These are phyloP conservation scores for Lentinula raphanica DNA, from an alignment of 768 basidiomycete genomes.

Conservation along the genomic window DNA sequence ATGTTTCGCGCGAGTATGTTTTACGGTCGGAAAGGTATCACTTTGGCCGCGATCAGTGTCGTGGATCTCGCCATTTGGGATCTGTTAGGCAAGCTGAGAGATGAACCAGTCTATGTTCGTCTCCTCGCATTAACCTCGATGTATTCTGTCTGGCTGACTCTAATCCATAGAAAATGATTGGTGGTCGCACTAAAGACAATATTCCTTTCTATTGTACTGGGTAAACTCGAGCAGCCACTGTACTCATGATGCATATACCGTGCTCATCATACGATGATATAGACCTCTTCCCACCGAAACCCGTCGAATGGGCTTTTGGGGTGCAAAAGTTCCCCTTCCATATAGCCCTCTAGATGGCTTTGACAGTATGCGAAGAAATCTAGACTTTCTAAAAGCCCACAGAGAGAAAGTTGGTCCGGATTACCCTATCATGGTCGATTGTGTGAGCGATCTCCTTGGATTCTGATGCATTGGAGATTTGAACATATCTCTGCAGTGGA, in stretches of 20 bases:
- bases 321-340: slow-evolving; percentile 25
- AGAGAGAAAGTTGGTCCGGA: slow-evolving; percentile 24
- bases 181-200: slow-evolving; percentile 24
- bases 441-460: too few relatives aligned
- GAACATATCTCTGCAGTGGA: too few relatives aligned
- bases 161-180: slow-evolving; percentile 20
- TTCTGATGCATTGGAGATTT: too few relatives aligned
- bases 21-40: slow-evolving; percentile 26
- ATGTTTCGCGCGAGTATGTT: slow-evolving; percentile 26
- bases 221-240: slow-evolving; percentile 6
- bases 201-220: slow-evolving; percentile 25
- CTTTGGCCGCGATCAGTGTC: slow-evolving; percentile 25
- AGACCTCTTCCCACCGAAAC: slow-evolving; percentile 17
- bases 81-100: slow-evolving; percentile 23
- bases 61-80: slow-evolving; percentile 29
- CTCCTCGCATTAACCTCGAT: not conserved
- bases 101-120: slow-evolving; percentile 23
- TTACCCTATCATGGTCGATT: slow-evolving; percentile 23
- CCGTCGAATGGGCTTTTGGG: slow-evolving; percentile 23
- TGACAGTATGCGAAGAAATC: slow-evolving; percentile 23
- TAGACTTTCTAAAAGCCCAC: slow-evolving; percentile 23
- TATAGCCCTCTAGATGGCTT: slow-evolving; percentile 25
- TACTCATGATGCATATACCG: too few relatives aligned
- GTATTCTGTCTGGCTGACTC: not conserved
- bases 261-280: too few relatives aligned